Base-by-base conservation (phyloP, 148 eudicot genomes). In the Rhododendron henanense region DNA sequence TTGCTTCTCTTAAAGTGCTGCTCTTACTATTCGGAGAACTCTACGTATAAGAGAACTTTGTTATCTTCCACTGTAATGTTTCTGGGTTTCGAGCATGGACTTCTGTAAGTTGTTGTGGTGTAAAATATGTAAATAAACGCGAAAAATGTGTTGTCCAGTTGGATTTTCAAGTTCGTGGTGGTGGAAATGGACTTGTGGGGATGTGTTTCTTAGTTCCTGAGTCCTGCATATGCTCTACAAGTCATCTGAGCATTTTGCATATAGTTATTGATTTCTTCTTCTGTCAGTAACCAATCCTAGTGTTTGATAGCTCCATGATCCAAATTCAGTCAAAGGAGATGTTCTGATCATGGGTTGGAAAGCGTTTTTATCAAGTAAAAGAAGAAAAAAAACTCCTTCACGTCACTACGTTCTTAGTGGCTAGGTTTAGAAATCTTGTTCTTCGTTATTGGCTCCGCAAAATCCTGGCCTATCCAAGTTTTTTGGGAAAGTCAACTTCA, bases 51-150 rank as follows among this genome's bases (percentile, higher is more conserved):
- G 79, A 73, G 61, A 73, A 25, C 33, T 73, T 8, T 8, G 45
- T 50, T 84, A 80, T 73, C 85, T 51, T 50, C 79, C 45, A 48
- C 44, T 73, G 10, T n/a, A n/a, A 73, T 48, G 65, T 48, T 65
- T 25, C 31, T 31, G 50, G 65, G 63, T 50, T 33, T 83, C 25
- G 63, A 48, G 61, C 41, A 48, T 73, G 79, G 65, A 71, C 28
- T 44, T 33, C 2, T 35, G 50, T 45, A 28, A 69, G 77, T 47
- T 82, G 25, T 57, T 10, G 74, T 39, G 25, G 45, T 59, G 69
- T 35, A 23, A 25, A 59, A 1, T 47, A 31, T 83, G 85, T 83
- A 47, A 83, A 83, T 83, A 67, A 47, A 28, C 18, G 78, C 16
- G 25, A 31, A 45, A 35, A 47, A 25, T 45, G 59, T 69, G 25